These are phyloP conservation scores for Pythium phragmitis DNA, from an alignment of 352 stramenopile species.

Conservation along the genomic window DNA sequence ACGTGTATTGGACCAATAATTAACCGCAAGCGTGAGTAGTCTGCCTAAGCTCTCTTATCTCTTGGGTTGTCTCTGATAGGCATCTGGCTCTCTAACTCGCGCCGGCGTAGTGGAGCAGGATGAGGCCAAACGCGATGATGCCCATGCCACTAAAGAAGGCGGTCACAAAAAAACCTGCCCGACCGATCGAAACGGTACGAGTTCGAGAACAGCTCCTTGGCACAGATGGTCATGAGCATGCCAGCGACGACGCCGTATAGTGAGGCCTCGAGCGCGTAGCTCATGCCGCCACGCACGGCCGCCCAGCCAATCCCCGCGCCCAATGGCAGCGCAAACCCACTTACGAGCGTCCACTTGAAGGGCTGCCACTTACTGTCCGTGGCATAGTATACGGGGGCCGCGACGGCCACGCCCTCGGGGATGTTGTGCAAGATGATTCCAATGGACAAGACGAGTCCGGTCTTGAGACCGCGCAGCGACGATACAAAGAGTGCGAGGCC, in stretches of 20 bases:
- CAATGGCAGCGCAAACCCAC: constrained; percentile 82
- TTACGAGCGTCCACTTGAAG: constrained; percentile 90
- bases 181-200: constrained; percentile 88
- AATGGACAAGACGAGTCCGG: constrained; percentile 91
- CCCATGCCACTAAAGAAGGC: constrained; percentile 82
- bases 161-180: constrained; percentile 80
- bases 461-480: constrained; percentile 81
- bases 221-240: constrained; percentile 93
- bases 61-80: not conserved
- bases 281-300: constrained; percentile 46
- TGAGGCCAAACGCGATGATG: constrained; percentile 89
- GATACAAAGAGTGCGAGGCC: constrained; percentile 95
- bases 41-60: not conserved
- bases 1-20: not conserved
- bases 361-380: constrained; percentile 90
- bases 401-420: constrained; percentile 93
- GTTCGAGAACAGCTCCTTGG: constrained; percentile 89
- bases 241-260: constrained; percentile 91
- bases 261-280: constrained; percentile 70
- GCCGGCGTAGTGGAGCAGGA: constrained; percentile 78
- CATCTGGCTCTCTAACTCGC: constrained; percentile 33
- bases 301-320: constrained; percentile 88
- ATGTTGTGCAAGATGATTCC: constrained; percentile 98
- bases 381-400: constrained; percentile 93
- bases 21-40: not conserved